These are phyloP conservation scores for Claviceps fusiformis DNA, from an alignment of 2,329 filamentous ascomycete species.

Conservation along the genomic window DNA sequence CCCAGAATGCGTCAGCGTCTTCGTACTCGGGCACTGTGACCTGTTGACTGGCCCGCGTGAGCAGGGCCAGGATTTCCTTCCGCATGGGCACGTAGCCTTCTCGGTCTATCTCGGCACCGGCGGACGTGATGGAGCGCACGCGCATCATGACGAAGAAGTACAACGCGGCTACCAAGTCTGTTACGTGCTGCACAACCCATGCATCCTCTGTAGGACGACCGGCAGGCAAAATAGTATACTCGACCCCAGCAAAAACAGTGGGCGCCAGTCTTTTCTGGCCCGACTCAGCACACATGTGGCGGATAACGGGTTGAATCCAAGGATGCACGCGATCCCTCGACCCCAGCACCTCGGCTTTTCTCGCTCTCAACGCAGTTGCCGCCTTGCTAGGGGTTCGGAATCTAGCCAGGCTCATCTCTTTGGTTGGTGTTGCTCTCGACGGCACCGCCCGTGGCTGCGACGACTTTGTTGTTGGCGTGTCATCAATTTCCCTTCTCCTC, in stretches of 20 bases:
- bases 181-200: constrained; percentile 34
- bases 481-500: constrained; percentile 16
- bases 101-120: constrained; percentile 25
- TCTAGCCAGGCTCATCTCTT: constrained; percentile 28
- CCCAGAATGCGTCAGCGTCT: constrained; percentile 35
- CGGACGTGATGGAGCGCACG: constrained; percentile 26
- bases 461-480: constrained; percentile 14
- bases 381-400: constrained; percentile 24
- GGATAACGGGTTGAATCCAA: constrained; percentile 59
- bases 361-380: constrained; percentile 27
- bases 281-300: constrained; percentile 48
- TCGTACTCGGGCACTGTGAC: constrained; percentile 23
- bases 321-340: constrained; percentile 30
- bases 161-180: constrained; percentile 44
- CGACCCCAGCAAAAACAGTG: constrained; percentile 62
- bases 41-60: constrained; percentile 27
- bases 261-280: constrained; percentile 49
- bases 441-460: constrained; percentile 20
- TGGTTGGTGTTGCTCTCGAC: constrained; percentile 32
- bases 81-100: constrained; percentile 31
- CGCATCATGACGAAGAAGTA: constrained; percentile 46
- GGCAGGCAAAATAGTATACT: constrained; percentile 34
- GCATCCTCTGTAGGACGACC: constrained; percentile 32
- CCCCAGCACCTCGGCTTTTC: constrained; percentile 12
- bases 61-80: constrained; percentile 31